Evolutionary conservation across 176 grass and related monocot species (phyloP).

Genomic region (Oryza nivara): DNA sequence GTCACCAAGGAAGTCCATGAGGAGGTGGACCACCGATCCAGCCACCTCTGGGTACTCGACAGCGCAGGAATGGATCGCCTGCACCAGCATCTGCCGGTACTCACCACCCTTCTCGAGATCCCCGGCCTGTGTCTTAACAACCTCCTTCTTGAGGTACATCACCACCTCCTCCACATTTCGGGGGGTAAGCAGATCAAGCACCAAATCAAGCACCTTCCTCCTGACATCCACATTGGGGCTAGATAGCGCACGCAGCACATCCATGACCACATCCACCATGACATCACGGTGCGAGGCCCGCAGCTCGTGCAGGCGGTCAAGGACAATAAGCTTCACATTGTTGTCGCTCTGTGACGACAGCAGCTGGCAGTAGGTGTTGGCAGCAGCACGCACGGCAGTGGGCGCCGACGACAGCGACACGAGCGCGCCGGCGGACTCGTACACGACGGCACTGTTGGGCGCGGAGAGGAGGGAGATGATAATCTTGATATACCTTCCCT

Average conservation of each 20-base stretch:
- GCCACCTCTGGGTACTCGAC: constrained; percentile 63
- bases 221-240: constrained; percentile 68
- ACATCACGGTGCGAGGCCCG: constrained; percentile 55
- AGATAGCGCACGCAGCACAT: constrained; percentile 52
- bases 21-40: constrained; percentile 64
- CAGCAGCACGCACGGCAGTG: constrained; percentile 53
- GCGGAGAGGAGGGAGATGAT: constrained; percentile 57
- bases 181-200: constrained; percentile 62
- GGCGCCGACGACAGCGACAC: constrained; percentile 67
- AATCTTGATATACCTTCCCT: constrained; percentile 70
- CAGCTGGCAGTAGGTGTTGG: constrained; percentile 69
- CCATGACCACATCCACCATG: constrained; percentile 69
- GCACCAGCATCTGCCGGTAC: constrained; percentile 75
- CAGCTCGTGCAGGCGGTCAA: constrained; percentile 66
- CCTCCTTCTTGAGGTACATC: constrained; percentile 69
- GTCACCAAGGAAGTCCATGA: constrained; percentile 81
- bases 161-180: constrained; percentile 71
- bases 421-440: constrained; percentile 55
- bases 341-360: constrained; percentile 70
- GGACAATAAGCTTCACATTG: constrained; percentile 70
- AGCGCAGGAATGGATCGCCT: constrained; percentile 63
- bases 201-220: constrained; percentile 67
- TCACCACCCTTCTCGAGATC: constrained; percentile 67
- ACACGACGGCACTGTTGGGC: constrained; percentile 48
- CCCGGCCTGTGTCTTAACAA: constrained; percentile 60